Evolutionary conservation across 73 alveolate genomes (phyloP).

Genomic region (Tetrahymena malaccensis): DNA sequence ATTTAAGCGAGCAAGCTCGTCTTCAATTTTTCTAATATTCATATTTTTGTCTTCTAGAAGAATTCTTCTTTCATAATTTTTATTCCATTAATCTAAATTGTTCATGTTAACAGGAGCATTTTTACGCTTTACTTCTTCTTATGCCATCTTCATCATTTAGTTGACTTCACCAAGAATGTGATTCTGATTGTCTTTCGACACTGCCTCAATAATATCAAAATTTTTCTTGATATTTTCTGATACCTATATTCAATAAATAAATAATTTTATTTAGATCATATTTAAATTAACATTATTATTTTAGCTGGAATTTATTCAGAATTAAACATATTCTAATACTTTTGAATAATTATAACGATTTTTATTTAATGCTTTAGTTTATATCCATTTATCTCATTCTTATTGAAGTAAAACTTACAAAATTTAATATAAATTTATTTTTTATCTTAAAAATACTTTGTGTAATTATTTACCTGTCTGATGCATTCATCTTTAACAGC

Average conservation of each 20-base stretch:
- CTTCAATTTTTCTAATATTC: background rate
- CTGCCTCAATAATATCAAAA: background rate
- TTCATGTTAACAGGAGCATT: background rate
- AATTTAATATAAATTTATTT: background rate
- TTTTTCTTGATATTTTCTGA: background rate
- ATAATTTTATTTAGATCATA: background rate
- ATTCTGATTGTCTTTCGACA: background rate
- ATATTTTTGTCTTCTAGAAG: background rate
- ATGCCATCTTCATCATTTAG: background rate
- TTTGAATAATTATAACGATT: no score
- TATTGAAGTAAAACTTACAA: no score
- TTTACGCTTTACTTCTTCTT: background rate
- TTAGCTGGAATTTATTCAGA: no score
- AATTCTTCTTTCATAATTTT: background rate
- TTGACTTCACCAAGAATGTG: background rate
- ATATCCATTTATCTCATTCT: no score
- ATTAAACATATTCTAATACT: no score
- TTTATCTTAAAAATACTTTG: background rate
- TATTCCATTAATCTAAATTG: background rate
- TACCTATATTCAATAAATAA: background rate
- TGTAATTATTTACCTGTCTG: background rate
- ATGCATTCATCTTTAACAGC: background rate
- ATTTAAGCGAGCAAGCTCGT: background rate
- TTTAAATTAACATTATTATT: no score
- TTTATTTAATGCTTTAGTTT: no score